Evolutionary conservation across 768 basidiomycete species (phyloP).

Genomic region (Amanita rubescens): DNA sequence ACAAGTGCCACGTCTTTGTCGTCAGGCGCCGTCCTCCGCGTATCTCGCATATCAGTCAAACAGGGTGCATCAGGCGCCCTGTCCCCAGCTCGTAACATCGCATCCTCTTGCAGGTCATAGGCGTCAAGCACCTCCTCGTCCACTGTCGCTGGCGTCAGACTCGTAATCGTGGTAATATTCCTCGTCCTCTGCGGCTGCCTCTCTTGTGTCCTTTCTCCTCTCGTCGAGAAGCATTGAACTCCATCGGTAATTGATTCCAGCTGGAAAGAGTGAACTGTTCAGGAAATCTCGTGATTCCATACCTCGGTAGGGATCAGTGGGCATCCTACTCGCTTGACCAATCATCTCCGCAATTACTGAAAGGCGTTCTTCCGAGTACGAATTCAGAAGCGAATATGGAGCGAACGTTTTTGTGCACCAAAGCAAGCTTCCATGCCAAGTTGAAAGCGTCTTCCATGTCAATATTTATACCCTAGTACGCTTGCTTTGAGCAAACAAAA

Average conservation of each 20-base stretch:
- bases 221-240: conserved; percentile 34
- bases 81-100: conserved; percentile 31
- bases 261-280: conserved; percentile 22
- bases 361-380: conserved; percentile 37
- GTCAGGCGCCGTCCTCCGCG: conserved; percentile 10
- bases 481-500: neutral
- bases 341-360: conserved; percentile 41
- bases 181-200: neutral
- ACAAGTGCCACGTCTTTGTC: conserved; percentile 18
- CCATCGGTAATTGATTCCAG: conserved; percentile 39
- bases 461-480: conserved; percentile 26
- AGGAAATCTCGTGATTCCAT: conserved; percentile 6
- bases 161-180: neutral
- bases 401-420: conserved; percentile 32
- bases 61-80: conserved; percentile 36
- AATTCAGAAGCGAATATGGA: conserved; percentile 27
- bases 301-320: conserved; percentile 17
- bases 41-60: conserved; percentile 17
- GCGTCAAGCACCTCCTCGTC: conserved; percentile 21
- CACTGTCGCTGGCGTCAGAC: conserved; percentile 9
- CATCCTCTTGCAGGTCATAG: conserved; percentile 18
- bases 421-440: conserved; percentile 37
- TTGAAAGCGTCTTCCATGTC: conserved; percentile 34
- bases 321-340: conserved; percentile 25
- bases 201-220: neutral